Base-by-base conservation (phyloP, 768 basidiomycete species). In the Auriculariales sp. region DNA sequence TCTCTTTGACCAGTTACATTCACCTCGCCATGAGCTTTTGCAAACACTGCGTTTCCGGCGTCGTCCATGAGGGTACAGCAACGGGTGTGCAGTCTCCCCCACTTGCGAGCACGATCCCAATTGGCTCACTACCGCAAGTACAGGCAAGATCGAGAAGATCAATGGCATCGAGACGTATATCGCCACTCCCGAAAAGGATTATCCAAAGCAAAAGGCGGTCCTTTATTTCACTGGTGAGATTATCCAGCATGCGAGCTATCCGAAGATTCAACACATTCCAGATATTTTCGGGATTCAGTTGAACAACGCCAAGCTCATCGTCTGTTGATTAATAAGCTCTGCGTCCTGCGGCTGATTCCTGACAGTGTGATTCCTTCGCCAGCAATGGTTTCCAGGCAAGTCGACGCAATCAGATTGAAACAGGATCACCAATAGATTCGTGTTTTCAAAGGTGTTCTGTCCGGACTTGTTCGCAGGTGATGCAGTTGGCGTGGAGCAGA, bases 161-260 rank as follows among this genome's bases (percentile, higher is more conserved):
- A 51, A 53, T 17, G 60, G 58, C 3, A 50, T 54, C 46, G 49
- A 52, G 24, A 57, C 56, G 25, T 62, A 62, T 44, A 53, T 61
- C 14, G 49, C 56, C 2, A 54, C 60, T 10, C 60, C 60, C 27
- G 28, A 55, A 19, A 57, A 53, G 36, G 53, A 57, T 27, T 59
- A 55, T n/a, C 55, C 59, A 48, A 58, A 59, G 53, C 46, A 54
- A 15, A 61, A 61, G 53, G 62, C 59, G 5, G 34, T 63, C 19
- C 48, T 63, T 4, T 57, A 59, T 46, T 48, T 60, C 44, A 57
- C 55, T 36, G 62, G 57, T 55, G 14, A 45, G 53, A 49, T 4
- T 9, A 3, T 47, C 19, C 10, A 35, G 4, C 27, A 48, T 24
- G 17, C 19, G 19, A 19, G 24, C 5, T 39, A 2, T 17, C 5